These are phyloP conservation scores for Fusarium sp. DNA, from an alignment of 2,329 filamentous ascomycete species.

Conservation along the genomic window DNA sequence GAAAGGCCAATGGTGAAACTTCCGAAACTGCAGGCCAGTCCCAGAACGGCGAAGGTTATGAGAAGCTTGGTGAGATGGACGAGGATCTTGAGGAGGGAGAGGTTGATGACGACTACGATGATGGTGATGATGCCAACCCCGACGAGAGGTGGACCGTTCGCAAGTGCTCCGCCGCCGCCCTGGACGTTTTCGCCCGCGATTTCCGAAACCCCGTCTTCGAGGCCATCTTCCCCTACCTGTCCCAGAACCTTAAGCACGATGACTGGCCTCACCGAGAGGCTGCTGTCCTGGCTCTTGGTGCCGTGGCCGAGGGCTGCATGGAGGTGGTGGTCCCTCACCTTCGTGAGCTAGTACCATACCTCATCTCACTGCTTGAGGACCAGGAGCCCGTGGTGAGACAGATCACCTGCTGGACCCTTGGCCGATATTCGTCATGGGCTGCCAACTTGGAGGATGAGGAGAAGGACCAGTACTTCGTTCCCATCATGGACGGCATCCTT, in stretches of 20 bases:
- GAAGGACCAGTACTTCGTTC: conserved; percentile 85
- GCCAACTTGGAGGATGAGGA: conserved; percentile 78
- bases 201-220: conserved; percentile 91
- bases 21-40: conserved; percentile 63
- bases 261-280: conserved; percentile 96
- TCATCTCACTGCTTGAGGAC: conserved; percentile 88
- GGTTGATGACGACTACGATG: conserved; percentile 79
- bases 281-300: conserved; percentile 92
- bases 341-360: conserved; percentile 88
- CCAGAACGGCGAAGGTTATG: conserved; percentile 66
- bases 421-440: conserved; percentile 93
- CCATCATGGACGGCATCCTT: conserved; percentile 96
- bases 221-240: conserved; percentile 91
- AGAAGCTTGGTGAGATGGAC: conserved; percentile 70
- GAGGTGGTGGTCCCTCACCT: conserved; percentile 90
- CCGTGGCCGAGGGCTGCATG: conserved; percentile 95
- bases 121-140: conserved; percentile 83
- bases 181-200: conserved; percentile 93
- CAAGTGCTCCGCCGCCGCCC: conserved; percentile 95
- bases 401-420: conserved; percentile 98
- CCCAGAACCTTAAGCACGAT: conserved; percentile 85
- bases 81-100: conserved; percentile 91
- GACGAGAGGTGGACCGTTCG: conserved; percentile 95
- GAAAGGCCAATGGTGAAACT: conserved; percentile 67
- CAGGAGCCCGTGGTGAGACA: conserved; percentile 90